Conservation (phyloP, 179 eudicot species). For the Drosera spatulata region DNA sequence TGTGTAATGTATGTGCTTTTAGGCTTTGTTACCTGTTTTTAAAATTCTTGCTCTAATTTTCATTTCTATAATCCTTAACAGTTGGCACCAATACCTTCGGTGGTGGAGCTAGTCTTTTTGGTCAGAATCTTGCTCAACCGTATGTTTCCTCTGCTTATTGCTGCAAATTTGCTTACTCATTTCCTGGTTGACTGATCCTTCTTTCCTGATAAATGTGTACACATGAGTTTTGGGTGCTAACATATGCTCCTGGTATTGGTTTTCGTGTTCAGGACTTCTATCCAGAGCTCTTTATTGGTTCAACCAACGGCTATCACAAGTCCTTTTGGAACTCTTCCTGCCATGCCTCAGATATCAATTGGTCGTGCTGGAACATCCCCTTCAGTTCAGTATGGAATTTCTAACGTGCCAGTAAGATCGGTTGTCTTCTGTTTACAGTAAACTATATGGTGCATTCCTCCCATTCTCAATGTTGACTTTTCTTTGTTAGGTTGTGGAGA, state of each 20-base stretch:
- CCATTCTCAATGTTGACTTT: not conserved
- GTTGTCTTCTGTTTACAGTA: not conserved
- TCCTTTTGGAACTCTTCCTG: constrained; percentile 94
- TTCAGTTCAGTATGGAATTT: constrained; percentile 90
- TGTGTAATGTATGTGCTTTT: not conserved
- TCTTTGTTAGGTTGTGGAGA: constrained; percentile 69
- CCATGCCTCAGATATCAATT: constrained; percentile 91
- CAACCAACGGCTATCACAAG: constrained; percentile 62
- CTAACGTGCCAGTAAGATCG: constrained; percentile 73
- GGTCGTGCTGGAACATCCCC: constrained; percentile 77
- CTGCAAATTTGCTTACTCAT: not conserved
- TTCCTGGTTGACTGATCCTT: not conserved
- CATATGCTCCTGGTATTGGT: constrained; percentile 1
- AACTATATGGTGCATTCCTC: constrained; percentile 2
- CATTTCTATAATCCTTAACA: constrained; percentile 13
- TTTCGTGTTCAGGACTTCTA: constrained; percentile 36
- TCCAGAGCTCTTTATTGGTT: constrained; percentile 40
- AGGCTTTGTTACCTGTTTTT: not conserved
- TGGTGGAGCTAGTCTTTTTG: constrained; percentile 51
- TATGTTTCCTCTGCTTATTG: constrained; percentile 22
- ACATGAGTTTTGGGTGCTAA: not conserved
- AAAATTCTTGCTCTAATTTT: constrained; percentile 1
- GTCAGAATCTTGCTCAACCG: constrained; percentile 66
- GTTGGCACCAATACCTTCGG: constrained; percentile 50
- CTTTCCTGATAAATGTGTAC: not conserved